Evolutionary conservation across 2,329 filamentous ascomycete species (phyloP), one percentile per base, ranked within the genome.

Genomic region (Microsporum audouinii): DNA sequence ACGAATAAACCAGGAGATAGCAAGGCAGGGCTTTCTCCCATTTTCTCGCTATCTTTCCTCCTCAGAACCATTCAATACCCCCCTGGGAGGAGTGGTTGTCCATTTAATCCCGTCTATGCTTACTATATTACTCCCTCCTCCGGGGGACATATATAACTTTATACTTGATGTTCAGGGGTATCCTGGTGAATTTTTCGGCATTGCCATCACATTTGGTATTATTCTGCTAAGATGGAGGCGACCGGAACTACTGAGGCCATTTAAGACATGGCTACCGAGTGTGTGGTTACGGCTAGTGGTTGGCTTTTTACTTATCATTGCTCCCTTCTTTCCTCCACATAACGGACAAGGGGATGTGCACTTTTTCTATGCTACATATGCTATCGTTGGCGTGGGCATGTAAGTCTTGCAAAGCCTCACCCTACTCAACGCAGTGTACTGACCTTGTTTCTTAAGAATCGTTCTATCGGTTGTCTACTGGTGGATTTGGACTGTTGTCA

Each of bases 131-230:
- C 75, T 88, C 0, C 85, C 86, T 0, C 85, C 86, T 0, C 83
- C 85, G 0, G 77, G 78, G 2, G 81, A 86, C 55, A 83, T 87
- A 0, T 90, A 89, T 71, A 85, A 83, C 7, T 88, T 90, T 66
- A 88, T 89, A 33, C 74, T 88, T 0, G 85, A 89, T 55, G 83
- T 89, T 0, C 86, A 89, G 67, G 85, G 83, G 0, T 89, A 88
- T 65, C 82, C 85, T 0, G 83, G 78, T 0, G 83, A 87, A 62
- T 75, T 88, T 12, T 80, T 85, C 60, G 78, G 78, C 0, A 69
- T 88, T 0, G 81, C 83, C 0, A 74, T 83, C 0, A 81, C 81
- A 0, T 65, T 79, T 5, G 86, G 86, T 0, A 73, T 88, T 0
- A 66, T 88, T 0, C 80, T 82, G 71, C 75, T 90, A 4, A 80